A percentile compares a stretch with the other conserved stretches of the same genome.
phyloP scores from a whole-genome alignment of 805 yeast species.

The Debaryomyces castellii region DNA sequence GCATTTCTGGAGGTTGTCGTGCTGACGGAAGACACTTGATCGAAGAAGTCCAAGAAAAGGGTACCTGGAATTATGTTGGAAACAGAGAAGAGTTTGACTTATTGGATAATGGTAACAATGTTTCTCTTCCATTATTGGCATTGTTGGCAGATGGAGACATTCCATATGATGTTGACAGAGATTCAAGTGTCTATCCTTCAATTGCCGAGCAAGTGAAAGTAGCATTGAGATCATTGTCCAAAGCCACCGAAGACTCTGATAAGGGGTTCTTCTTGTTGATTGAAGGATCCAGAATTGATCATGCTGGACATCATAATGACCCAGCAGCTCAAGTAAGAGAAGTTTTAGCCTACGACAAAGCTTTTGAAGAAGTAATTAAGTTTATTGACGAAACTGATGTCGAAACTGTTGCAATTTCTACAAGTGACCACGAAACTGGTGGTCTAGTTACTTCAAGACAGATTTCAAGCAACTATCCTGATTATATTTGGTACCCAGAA shows the following conservation, averaged over 20 bases:
- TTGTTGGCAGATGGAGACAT: conserved; percentile 74
- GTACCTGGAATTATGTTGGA: conserved; percentile 62
- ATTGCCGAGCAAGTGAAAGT: conserved; percentile 74
- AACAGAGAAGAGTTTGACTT: conserved; percentile 59
- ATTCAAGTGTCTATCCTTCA: conserved; percentile 62
- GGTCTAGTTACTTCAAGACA: conserved; percentile 90
- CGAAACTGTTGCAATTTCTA: conserved; percentile 77
- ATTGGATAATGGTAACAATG: conserved; percentile 55
- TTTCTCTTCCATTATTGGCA: conserved; percentile 73
- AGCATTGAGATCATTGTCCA: conserved; percentile 66
- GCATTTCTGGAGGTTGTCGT: conserved; percentile 61
- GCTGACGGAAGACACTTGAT: conserved; percentile 68
- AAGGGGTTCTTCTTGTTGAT: conserved; percentile 83
- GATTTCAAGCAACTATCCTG: conserved; percentile 67
- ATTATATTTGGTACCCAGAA: conserved; percentile 85
- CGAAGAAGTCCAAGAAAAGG: conserved; percentile 55
- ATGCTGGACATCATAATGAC: conserved; percentile 92
- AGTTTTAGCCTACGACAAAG: conserved; percentile 81
- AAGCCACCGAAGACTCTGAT: conserved; percentile 70
- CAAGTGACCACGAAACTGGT: conserved; percentile 96
- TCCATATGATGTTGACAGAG: conserved; percentile 82
- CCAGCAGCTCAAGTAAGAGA: conserved; percentile 94
- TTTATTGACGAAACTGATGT: conserved; percentile 67
- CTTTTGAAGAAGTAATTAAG: conserved; percentile 71
- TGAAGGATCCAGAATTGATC: conserved; percentile 94